These are phyloP conservation scores for Ustilago vetiveriae DNA, from an alignment of 1,284 basidiomycete species.

Conservation along the genomic window DNA sequence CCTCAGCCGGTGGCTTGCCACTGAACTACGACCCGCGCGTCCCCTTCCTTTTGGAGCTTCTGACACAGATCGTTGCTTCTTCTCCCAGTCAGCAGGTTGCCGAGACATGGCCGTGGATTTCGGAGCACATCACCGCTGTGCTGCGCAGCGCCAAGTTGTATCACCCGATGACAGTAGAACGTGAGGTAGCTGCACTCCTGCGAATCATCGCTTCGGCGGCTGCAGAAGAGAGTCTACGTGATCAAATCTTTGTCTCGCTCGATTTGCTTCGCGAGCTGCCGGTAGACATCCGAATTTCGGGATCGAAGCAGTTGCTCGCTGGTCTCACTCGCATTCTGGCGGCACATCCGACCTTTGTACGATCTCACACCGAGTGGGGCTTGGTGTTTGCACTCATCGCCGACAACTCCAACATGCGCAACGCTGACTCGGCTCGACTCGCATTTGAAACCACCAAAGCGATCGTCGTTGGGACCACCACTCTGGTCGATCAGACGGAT, in stretches of 20 bases:
- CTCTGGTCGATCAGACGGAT: conserved; percentile 69
- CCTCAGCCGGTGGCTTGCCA: conserved; percentile 47
- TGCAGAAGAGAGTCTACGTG: conserved; percentile 72
- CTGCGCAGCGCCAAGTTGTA: conserved; percentile 81
- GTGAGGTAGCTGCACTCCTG: conserved; percentile 79
- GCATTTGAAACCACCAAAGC: conserved; percentile 73
- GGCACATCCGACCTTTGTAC: conserved; percentile 73
- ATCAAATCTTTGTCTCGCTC: conserved; percentile 92
- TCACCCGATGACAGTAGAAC: conserved; percentile 88
- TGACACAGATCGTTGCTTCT: conserved; percentile 80
- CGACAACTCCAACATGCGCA: conserved; percentile 76
- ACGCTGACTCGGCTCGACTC: conserved; percentile 85
- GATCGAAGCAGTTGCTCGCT: conserved; percentile 88
- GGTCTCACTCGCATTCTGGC: conserved; percentile 83
- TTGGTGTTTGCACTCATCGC: conserved; percentile 88
- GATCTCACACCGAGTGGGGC: conserved; percentile 84
- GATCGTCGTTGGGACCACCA: conserved; percentile 69
- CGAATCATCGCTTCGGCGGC: conserved; percentile 40
- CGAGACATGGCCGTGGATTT: conserved; percentile 90
- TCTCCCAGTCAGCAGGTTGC: conserved; percentile 77
- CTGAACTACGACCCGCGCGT: conserved; percentile 93
- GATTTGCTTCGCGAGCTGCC: conserved; percentile 87
- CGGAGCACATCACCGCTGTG: conserved; percentile 86
- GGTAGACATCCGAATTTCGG: conserved; percentile 78
- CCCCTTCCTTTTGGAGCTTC: conserved; percentile 90